phyloP scores from a whole-genome alignment of 768 basidiomycete genomes.

The Podaxis pistillaris region DNA sequence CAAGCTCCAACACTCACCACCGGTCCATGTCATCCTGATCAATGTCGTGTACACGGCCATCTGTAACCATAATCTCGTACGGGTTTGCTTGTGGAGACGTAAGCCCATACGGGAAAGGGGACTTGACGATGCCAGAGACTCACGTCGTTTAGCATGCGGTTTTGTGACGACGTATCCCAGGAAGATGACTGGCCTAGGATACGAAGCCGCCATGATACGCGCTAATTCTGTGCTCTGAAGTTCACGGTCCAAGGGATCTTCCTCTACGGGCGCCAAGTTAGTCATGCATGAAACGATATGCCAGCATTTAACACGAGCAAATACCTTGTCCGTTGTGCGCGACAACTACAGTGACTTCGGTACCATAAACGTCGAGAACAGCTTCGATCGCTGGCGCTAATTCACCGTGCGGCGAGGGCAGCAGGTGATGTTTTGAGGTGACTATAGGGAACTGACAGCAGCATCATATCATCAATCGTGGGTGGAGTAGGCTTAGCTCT shows the following conservation, averaged over 20 bases:
- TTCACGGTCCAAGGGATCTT: constrained; percentile 85
- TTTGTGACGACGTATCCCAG: constrained; percentile 79
- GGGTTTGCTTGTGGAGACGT: constrained; percentile 52
- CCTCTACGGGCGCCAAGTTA: constrained; percentile 51
- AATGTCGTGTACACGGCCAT: constrained; percentile 79
- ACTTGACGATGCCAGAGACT: constrained; percentile 23
- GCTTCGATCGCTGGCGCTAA: constrained; percentile 91
- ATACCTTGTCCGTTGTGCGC: constrained; percentile 90
- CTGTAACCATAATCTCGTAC: constrained; percentile 73
- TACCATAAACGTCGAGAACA: constrained; percentile 75
- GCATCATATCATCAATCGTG: not conserved
- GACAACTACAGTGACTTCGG: constrained; percentile 78
- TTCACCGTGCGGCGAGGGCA: constrained; percentile 85
- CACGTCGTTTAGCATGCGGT: constrained; percentile 63
- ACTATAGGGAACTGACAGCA: constrained; percentile 76
- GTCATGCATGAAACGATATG: not conserved
- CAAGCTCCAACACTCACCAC: constrained; percentile 43
- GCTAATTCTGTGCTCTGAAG: constrained; percentile 81
- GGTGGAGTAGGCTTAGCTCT: not conserved
- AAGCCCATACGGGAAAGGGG: not conserved
- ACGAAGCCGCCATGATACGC: constrained; percentile 69
- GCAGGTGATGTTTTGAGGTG: constrained; percentile 79
- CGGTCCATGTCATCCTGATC: constrained; percentile 70
- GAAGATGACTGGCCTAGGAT: constrained; percentile 72
- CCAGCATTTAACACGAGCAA: not conserved